Base-by-base conservation (phyloP, 2,329 filamentous ascomycete genomes). In the Fusarium kyushuense region DNA sequence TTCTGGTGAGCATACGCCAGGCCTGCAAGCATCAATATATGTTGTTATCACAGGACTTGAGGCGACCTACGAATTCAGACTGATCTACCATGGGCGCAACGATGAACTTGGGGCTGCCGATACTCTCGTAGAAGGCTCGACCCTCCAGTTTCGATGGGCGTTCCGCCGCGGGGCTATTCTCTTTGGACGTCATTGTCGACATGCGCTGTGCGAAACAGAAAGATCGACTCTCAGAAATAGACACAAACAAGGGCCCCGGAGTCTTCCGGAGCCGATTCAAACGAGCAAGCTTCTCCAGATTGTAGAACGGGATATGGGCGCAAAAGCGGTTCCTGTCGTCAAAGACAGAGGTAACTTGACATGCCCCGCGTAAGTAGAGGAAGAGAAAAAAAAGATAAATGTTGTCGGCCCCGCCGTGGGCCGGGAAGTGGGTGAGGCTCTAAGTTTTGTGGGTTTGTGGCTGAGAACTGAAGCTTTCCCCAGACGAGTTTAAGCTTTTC, bases 11-110 rank as follows among this genome's bases (percentile, higher is more conserved):
- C 86, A 97, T 90, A 73, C 96, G 92, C 96, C 96, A 99, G 74
- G 95, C 96, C 94, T 97, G 45, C 16, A 25, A 41, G 12, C 29
- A 53, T 75, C 38, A 51, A 45, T 43, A 43, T n/a, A 21, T n/a
- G n/a, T 51, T 27, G 3, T 32, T 27, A 19, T 10, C n/a, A n/a
- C 6, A 42, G n/a, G 5, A 17, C 13, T 32, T 5, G 21, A n/a
- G 1, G 33, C 14, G 14, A 83, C 90, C 70, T 84, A 97, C 94
- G 83, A 98, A 97, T 83, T 99, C 96, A 32, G 94, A 97, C 79
- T 97, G 93, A 76, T 99, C 95, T 23, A 99, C 96, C 96, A 99
- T 99, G 35, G 96, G 96, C 33, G 96, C 96, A 56, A 99, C 86
- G 30, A 99, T 88, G 70, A 92, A 90, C 80, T 93, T 97, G 3